Conservation (phyloP, 441 rosid genomes). For the Geranium incanum region DNA sequence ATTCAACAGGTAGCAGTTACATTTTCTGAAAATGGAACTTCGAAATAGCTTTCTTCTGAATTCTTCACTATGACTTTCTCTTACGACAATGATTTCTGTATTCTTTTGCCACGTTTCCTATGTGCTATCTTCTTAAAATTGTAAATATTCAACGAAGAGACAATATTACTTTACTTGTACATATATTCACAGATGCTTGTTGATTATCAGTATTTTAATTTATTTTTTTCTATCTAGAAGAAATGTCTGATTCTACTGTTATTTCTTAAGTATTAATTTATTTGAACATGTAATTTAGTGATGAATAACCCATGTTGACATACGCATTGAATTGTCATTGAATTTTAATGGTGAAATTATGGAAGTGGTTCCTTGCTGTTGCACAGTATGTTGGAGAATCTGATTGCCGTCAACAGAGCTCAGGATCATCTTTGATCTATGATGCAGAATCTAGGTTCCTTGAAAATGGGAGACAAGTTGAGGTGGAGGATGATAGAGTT, state of each 20-base stretch:
- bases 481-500: slow-evolving; percentile 30
- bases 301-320: slow-evolving; percentile 18
- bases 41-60: background rate
- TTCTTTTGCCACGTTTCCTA: background rate
- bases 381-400: slow-evolving; percentile 41
- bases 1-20: background rate
- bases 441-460: slow-evolving; percentile 30
- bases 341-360: slow-evolving; percentile 33
- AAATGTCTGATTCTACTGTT: slow-evolving; percentile 8
- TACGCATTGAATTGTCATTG: slow-evolving; percentile 24
- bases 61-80: background rate
- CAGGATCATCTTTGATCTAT: slow-evolving; percentile 25
- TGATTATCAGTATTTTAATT: background rate
- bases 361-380: slow-evolving; percentile 53
- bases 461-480: slow-evolving; percentile 33
- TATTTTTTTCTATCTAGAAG: slow-evolving; percentile 1
- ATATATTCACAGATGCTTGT: background rate
- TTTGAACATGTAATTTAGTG: slow-evolving; percentile 30
- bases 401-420: slow-evolving; percentile 34
- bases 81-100: background rate
- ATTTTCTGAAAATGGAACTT: slow-evolving; percentile 6
- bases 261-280: slow-evolving; percentile 13
- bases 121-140: background rate
- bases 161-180: background rate
- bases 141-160: background rate